These are phyloP conservation scores for Schizosaccharomyces pombe DNA, from an alignment of 805 yeast species.

Conservation along the genomic window DNA sequence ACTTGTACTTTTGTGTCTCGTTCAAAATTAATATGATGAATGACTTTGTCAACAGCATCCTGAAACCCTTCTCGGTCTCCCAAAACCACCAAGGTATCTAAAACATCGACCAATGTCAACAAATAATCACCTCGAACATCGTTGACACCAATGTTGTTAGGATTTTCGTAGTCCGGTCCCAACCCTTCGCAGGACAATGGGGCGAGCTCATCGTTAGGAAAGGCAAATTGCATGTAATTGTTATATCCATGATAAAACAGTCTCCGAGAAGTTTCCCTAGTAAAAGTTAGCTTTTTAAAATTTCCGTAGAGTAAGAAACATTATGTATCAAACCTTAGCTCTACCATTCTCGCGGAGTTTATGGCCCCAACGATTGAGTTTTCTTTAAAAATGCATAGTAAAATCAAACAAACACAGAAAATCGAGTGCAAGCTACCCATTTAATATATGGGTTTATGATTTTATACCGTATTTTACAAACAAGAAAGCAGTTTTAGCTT, in stretches of 20 bases:
- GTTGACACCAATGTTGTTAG: slow-evolving; percentile 35
- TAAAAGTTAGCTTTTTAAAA: no score
- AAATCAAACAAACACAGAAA: no score
- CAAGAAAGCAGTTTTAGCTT: no score
- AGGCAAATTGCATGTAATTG: slow-evolving; percentile 1
- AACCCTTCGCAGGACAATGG: slow-evolving; percentile 52
- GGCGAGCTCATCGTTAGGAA: slow-evolving; percentile 17
- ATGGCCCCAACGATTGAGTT: not conserved
- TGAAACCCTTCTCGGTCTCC: slow-evolving; percentile 36
- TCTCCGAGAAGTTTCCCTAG: not conserved
- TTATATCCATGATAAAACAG: slow-evolving; percentile 3
- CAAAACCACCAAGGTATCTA: slow-evolving; percentile 58
- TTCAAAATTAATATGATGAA: slow-evolving; percentile 25
- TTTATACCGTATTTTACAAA: no score
- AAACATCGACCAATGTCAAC: slow-evolving; percentile 50
- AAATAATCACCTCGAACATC: slow-evolving; percentile 75
- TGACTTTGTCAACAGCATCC: slow-evolving; percentile 21
- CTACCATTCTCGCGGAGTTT: not conserved
- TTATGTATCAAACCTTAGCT: not conserved
- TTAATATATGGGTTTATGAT: no score
- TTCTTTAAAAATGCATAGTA: no score
- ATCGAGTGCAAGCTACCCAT: no score
- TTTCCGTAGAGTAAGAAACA: no score
- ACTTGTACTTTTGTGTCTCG: slow-evolving; percentile 60
- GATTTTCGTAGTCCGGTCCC: slow-evolving; percentile 35